phyloP scores from a whole-genome alignment of 805 yeast genomes.

The Ogataea nitratoaversa region DNA sequence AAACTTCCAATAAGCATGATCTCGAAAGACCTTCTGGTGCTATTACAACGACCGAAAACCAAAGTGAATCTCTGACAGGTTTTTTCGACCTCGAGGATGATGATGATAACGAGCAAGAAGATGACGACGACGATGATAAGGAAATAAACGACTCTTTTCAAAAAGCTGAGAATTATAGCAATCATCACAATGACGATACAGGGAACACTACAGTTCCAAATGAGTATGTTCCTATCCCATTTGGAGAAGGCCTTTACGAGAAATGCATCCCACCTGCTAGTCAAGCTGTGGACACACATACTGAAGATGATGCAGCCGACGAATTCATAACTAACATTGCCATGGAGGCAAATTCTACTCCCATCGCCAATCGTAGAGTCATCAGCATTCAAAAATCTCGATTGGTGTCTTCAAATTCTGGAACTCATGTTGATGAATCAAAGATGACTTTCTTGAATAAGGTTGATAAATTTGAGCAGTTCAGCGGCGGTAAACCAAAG shows the following conservation, averaged over 20 bases:
- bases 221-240: not conserved
- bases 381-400: not conserved
- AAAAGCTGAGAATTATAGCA: not conserved
- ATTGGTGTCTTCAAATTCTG: not conserved
- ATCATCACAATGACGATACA: not conserved
- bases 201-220: not conserved
- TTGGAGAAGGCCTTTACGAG: not conserved
- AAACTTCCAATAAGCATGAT: too few species aligned
- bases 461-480: constrained; percentile 27
- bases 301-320: too few species aligned
- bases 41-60: not conserved
- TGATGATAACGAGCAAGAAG: not conserved
- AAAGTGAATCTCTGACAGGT: constrained; percentile 5
- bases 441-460: constrained; percentile 21
- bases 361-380: not conserved
- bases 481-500: constrained; percentile 23
- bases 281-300: too few species aligned
- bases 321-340: too few species aligned
- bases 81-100: not conserved
- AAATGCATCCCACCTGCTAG: not conserved
- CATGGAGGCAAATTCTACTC: not conserved
- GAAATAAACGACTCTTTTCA: not conserved
- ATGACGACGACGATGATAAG: not conserved
- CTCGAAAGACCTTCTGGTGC: not conserved
- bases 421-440: constrained; percentile 2